These are phyloP conservation scores for Niveomyces coronatus DNA, from an alignment of 2,329 filamentous ascomycete species.

Conservation along the genomic window DNA sequence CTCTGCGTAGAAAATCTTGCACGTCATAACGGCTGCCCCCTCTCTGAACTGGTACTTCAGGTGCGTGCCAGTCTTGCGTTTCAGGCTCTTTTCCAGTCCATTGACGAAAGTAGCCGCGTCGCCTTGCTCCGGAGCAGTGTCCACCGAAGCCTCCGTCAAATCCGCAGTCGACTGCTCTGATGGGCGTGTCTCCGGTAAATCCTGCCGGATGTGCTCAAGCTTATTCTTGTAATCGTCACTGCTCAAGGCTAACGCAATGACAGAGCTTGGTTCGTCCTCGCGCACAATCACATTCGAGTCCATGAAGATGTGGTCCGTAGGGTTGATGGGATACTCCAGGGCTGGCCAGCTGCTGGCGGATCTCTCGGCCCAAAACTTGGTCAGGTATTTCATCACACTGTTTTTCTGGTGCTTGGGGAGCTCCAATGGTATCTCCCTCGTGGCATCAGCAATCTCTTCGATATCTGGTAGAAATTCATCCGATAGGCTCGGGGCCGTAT, in stretches of 20 bases:
- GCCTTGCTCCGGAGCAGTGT: slow-evolving; percentile 25
- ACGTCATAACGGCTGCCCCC: slow-evolving; percentile 87
- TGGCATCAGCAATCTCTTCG: slow-evolving; percentile 52
- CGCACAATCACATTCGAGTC: slow-evolving; percentile 95
- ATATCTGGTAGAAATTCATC: slow-evolving; percentile 59
- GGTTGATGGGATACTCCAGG: slow-evolving; percentile 81
- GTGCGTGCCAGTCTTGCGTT: slow-evolving; percentile 80
- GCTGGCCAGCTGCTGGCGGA: slow-evolving; percentile 91
- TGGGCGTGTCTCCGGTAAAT: slow-evolving; percentile 34
- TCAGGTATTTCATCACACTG: slow-evolving; percentile 88
- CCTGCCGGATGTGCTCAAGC: slow-evolving; percentile 53
- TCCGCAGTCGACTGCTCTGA: too few relatives aligned
- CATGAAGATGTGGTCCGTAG: slow-evolving; percentile 89
- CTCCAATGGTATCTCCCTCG: slow-evolving; percentile 54
- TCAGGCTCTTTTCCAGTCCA: slow-evolving; percentile 74
- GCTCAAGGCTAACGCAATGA: slow-evolving; percentile 86
- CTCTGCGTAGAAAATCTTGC: slow-evolving; percentile 97
- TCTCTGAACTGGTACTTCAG: slow-evolving; percentile 94
- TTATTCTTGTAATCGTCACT: slow-evolving; percentile 81
- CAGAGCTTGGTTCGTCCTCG: slow-evolving; percentile 92
- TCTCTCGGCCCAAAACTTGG: slow-evolving; percentile 96
- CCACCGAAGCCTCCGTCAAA: slow-evolving; percentile 21
- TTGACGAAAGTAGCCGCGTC: slow-evolving; percentile 46
- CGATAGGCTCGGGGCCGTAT: slow-evolving; percentile 57
- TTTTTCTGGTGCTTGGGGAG: slow-evolving; percentile 88